A percentile compares a stretch with the other conserved stretches of the same genome.
phyloP scores from a whole-genome alignment of 768 basidiomycete species.

The Amyloporia xantha region DNA sequence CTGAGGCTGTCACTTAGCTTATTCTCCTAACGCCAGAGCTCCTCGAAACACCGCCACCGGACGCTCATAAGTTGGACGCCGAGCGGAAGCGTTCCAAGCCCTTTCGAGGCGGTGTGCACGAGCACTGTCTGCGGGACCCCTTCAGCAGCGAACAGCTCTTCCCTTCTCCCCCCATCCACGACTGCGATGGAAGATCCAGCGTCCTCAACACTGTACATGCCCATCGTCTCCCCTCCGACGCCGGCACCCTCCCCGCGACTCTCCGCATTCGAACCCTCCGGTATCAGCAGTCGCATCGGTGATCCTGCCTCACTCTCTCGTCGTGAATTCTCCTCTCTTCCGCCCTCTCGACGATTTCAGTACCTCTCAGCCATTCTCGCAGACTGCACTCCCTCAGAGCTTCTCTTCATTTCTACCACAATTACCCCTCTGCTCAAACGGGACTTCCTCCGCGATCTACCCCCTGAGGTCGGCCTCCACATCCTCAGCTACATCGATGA shows the following conservation, averaged over 20 bases:
- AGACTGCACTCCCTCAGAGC: constrained; percentile 52
- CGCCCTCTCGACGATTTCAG: constrained; percentile 39
- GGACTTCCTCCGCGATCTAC: constrained; percentile 42
- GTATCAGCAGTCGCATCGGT: constrained; percentile 6
- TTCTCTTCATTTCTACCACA: constrained; percentile 60
- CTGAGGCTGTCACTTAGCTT: too few species aligned
- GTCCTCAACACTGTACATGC: constrained; percentile 40
- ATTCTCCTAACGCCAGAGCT: too few species aligned
- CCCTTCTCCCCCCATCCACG: too few species aligned
- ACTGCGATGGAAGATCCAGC: neutral
- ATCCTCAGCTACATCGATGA: constrained; percentile 75
- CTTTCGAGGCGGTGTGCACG: too few species aligned
- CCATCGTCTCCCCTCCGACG: constrained; percentile 51
- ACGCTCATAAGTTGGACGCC: too few species aligned
- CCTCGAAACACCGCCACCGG: too few species aligned
- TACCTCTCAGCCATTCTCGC: constrained; percentile 45
- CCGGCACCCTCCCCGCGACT: constrained; percentile 53
- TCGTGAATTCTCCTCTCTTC: constrained; percentile 29
- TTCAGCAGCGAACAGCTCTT: too few species aligned
- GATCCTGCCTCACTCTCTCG: constrained; percentile 24
- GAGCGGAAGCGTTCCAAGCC: too few species aligned
- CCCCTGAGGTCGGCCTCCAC: constrained; percentile 64
- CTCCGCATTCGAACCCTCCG: constrained; percentile 10
- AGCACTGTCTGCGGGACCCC: too few species aligned
- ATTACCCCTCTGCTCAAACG: constrained; percentile 59